Percentiles rank a stretch among this genome's conserved stretches.
Evolutionary conservation across 1,284 basidiomycete genomes (phyloP).

Genomic region (Ustilago trichophora): DNA sequence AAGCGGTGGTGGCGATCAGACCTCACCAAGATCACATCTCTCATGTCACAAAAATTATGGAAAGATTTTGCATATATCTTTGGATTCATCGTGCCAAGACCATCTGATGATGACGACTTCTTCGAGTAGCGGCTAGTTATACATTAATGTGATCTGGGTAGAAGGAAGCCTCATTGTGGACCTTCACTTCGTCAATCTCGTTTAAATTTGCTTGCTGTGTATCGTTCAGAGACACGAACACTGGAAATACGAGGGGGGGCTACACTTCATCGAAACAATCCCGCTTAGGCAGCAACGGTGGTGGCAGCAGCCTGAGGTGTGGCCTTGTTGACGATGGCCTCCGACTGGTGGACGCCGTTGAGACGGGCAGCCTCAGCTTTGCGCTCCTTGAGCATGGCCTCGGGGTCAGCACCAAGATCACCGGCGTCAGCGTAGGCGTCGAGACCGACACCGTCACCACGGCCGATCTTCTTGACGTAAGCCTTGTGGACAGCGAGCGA

Average conservation of each 20-base stretch:
- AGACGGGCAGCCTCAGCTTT: conserved; percentile 31
- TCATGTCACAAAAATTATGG: too few relatives aligned
- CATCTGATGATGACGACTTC: too few relatives aligned
- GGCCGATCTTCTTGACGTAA: conserved; percentile 63
- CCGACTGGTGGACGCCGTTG: conserved; percentile 17
- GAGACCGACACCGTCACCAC: conserved; percentile 66
- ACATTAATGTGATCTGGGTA: too few relatives aligned
- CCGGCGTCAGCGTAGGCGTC: conserved; percentile 69
- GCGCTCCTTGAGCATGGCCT: conserved; percentile 55
- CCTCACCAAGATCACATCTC: too few relatives aligned
- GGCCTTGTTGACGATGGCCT: conserved; percentile 1
- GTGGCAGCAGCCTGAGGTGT: conserved; percentile 10
- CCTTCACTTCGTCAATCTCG: neutral
- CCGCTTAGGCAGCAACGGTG: conserved; percentile 25
- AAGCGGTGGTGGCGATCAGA: too few relatives aligned
- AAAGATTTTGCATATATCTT: too few relatives aligned
- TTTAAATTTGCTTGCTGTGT: neutral
- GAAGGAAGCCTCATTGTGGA: too few relatives aligned
- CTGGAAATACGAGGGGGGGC: neutral
- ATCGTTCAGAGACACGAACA: conserved; percentile 10
- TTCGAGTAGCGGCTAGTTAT: too few relatives aligned
- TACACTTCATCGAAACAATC: neutral
- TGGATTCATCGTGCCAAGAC: too few relatives aligned
- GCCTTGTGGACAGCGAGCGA: conserved; percentile 68
- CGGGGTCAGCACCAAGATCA: conserved; percentile 67